Conservation (phyloP, 2,329 filamentous ascomycete species). For the Onygenales sp. region DNA sequence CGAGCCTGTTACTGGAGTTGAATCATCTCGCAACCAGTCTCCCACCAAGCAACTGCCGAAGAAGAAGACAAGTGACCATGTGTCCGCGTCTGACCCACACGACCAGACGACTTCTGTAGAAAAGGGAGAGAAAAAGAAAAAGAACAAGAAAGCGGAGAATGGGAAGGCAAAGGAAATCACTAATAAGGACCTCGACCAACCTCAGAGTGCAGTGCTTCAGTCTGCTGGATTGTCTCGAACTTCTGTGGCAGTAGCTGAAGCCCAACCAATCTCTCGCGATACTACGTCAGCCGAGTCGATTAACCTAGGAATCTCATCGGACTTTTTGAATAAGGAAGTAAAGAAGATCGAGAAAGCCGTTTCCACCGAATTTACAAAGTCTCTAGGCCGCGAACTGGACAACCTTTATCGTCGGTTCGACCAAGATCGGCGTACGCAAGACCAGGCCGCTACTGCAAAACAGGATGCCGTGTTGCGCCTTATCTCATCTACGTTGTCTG, state of each 20-base stretch:
- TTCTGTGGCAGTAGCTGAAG: background rate
- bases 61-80: constrained; percentile 30
- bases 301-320: constrained; percentile 32
- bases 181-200: constrained; percentile 5
- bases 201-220: background rate
- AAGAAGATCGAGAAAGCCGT: constrained; percentile 43
- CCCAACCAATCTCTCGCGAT: background rate
- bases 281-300: background rate
- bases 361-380: constrained; percentile 40
- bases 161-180: constrained; percentile 36
- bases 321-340: constrained; percentile 53
- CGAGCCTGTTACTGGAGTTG: constrained; percentile 16
- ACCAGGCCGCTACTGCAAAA: constrained; percentile 53
- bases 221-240: background rate
- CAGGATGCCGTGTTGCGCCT: constrained; percentile 60
- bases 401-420: constrained; percentile 52
- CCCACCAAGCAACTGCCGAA: constrained; percentile 28
- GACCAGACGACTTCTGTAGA: constrained; percentile 32
- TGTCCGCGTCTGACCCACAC: constrained; percentile 17
- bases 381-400: constrained; percentile 42
- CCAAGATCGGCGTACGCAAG: constrained; percentile 59
- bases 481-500: constrained; percentile 58
- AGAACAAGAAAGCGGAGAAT: constrained; percentile 43
- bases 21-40: constrained; percentile 23
- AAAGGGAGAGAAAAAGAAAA: constrained; percentile 63